Evolutionary conservation across 2,329 filamentous ascomycete genomes (phyloP), one percentile per base, ranked within the genome.

Genomic region (Claviceps sp.): DNA sequence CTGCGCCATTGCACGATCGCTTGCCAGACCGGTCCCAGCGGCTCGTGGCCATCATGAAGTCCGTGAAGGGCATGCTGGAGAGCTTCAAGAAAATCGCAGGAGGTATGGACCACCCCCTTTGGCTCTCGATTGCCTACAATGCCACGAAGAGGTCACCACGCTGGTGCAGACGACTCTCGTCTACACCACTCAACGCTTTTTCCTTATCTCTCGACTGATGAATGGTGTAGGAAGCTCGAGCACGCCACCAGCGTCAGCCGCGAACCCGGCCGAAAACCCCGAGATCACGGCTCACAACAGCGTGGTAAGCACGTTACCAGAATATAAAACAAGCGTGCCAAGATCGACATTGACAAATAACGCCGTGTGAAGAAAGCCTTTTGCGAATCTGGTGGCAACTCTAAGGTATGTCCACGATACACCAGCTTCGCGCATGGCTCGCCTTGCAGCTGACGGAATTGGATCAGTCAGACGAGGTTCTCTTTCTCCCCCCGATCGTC

Each of bases 401-500:
- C 73, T 57, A 67, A 75, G 59, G 75, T 80, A n/a, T 23, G n/a
- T 42, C 6, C 2, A 46, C 17, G 39, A 13, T 14, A 44, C 11
- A 22, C 22, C 23, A 44, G 9, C 17, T 23, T 36, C 16, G 26
- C 17, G 26, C 26, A 3, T 26, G 22, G 13, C 39, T 36, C 13
- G 39, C 11, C 22, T 7, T 9, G 17, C 23, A 22, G 39, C 47
- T 49, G 26, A 49, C 39, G 7, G 3, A 36, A 36, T 43, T 8
- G 5, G 13, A 7, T n/a, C 66, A 88, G 78, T 87, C 84, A 63
- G 86, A 94, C 66, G 93, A 97, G 72, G 89, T 95, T 56, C 82
- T 95, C 54, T 88, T 90, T 64, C 84, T 97, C 38, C 93, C 93
- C 8, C 80, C 84, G 53, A 96, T 98, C 58, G 93, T 98, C 71